These are phyloP conservation scores for Globisporangium echinulatum DNA, from an alignment of 352 stramenopile genomes.

Conservation along the genomic window DNA sequence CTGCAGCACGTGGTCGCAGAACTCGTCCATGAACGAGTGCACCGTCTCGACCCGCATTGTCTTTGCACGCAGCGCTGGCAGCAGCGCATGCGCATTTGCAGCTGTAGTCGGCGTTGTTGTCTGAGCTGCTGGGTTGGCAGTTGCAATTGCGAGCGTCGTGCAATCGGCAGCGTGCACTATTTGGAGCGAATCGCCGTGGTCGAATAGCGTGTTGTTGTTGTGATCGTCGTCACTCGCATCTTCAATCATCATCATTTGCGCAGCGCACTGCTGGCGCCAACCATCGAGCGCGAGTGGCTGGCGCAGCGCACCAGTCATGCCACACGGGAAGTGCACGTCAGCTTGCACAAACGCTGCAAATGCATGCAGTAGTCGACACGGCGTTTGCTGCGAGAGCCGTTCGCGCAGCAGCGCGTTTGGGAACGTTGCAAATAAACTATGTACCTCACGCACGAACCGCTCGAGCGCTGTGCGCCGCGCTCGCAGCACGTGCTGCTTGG, in stretches of 20 bases:
- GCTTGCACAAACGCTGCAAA: constrained; percentile 48
- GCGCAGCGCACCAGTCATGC: constrained; percentile 21
- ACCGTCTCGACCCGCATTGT: constrained; percentile 57
- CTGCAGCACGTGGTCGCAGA: constrained; percentile 55
- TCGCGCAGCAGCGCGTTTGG: constrained; percentile 21
- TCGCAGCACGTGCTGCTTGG: constrained; percentile 21
- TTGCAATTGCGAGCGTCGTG: constrained; percentile 7
- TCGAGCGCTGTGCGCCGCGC: constrained; percentile 32
- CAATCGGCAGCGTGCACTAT: neutral
- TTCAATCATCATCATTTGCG: constrained; percentile 27
- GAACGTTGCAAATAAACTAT: constrained; percentile 38
- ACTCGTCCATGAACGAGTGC: constrained; percentile 78
- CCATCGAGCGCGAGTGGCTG: constrained; percentile 36
- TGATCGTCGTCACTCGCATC: constrained; percentile 17
- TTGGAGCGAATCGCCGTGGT: neutral
- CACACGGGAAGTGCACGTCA: constrained; percentile 34
- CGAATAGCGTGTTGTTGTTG: neutral
- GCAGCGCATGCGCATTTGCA: constrained; percentile 2
- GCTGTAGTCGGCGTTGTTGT: neutral
- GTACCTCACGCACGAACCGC: constrained; percentile 31
- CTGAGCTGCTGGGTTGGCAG: constrained; percentile 1
- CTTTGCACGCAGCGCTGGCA: constrained; percentile 54
- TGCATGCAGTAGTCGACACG: constrained; percentile 37
- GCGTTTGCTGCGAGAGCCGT: constrained; percentile 25
- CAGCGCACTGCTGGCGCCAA: constrained; percentile 51